Percentiles rank a stretch among this genome's conserved stretches.
Conservation (phyloP, 257 asterid genomes). For the Lithospermum erythrorhizon region DNA sequence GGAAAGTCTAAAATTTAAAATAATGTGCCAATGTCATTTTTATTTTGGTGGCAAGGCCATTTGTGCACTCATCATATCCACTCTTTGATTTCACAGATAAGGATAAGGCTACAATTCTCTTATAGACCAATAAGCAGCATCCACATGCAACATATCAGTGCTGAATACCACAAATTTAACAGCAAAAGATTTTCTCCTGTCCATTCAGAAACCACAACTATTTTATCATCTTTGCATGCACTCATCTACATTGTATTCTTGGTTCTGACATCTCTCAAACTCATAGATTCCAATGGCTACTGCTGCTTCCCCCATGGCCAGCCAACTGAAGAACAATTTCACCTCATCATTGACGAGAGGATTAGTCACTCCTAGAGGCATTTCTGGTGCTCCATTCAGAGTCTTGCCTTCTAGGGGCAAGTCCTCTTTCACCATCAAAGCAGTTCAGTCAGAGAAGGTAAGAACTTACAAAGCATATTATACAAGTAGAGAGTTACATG, state of each 20-base stretch:
- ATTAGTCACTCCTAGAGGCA: constrained; percentile 59
- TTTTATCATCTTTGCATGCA: constrained; percentile 5
- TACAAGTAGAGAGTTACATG: too few relatives aligned
- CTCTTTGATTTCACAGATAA: constrained; percentile 34
- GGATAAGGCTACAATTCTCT: constrained; percentile 32
- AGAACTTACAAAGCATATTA: neutral
- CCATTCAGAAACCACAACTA: constrained; percentile 11
- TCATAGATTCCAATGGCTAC: constrained; percentile 43
- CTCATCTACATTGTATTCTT: constrained; percentile 13
- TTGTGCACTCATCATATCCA: constrained; percentile 2
- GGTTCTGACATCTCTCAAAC: constrained; percentile 6
- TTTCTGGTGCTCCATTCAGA: constrained; percentile 66
- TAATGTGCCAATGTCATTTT: too few relatives aligned
- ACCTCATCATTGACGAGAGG: constrained; percentile 46
- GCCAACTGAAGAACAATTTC: constrained; percentile 58
- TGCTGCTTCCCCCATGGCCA: constrained; percentile 71
- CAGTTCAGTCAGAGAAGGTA: constrained; percentile 78
- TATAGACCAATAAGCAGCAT: constrained; percentile 35
- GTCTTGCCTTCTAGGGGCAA: constrained; percentile 45
- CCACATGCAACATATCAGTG: constrained; percentile 7
- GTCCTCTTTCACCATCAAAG: constrained; percentile 56
- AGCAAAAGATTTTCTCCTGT: constrained; percentile 29
- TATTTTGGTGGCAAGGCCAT: too few relatives aligned
- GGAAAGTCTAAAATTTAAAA: too few relatives aligned
- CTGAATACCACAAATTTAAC: constrained; percentile 43